Evolutionary conservation across 2,329 filamentous ascomycete species (phyloP).

Genomic region (Mycocentrospora acerina): DNA sequence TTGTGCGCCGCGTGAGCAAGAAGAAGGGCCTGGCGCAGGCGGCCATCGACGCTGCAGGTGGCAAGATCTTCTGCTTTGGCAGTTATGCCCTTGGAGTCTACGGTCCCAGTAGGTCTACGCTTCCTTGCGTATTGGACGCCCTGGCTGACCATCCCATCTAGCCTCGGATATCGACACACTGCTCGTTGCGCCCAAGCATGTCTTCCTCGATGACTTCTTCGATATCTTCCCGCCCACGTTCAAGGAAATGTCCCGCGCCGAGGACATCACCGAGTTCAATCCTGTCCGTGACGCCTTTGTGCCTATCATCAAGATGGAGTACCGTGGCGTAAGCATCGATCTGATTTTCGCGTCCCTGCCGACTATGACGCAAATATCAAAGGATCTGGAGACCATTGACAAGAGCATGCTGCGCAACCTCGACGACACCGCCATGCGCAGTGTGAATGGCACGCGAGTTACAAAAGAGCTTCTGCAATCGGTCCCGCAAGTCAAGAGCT

Average conservation of each 20-base stretch:
- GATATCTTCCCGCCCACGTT: slow-evolving; percentile 80
- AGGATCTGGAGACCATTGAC: slow-evolving; percentile 75
- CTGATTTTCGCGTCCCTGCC: slow-evolving; percentile 64
- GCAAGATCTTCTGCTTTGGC: slow-evolving; percentile 93
- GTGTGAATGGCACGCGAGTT: slow-evolving; percentile 90
- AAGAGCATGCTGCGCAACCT: slow-evolving; percentile 82
- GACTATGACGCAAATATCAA: slow-evolving; percentile 43
- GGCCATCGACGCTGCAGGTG: slow-evolving; percentile 79
- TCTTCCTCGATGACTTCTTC: slow-evolving; percentile 90
- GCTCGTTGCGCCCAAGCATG: slow-evolving; percentile 86
- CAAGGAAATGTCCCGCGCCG: slow-evolving; percentile 70
- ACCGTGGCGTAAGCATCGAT: slow-evolving; percentile 89
- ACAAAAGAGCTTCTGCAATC: slow-evolving; percentile 88
- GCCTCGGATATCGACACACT: slow-evolving; percentile 98
- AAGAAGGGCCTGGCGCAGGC: slow-evolving; percentile 73
- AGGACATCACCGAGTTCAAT: slow-evolving; percentile 81
- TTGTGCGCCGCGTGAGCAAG: slow-evolving; percentile 78
- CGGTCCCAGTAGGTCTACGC: slow-evolving; percentile 64
- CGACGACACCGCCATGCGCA: slow-evolving; percentile 82
- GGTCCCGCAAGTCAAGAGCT: slow-evolving; percentile 86
- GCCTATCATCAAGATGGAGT: slow-evolving; percentile 96
- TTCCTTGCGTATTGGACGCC: not conserved
- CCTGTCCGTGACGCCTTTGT: slow-evolving; percentile 89
- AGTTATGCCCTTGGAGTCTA: slow-evolving; percentile 94
- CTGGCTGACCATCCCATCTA: slow-evolving; percentile 27